Conservation (phyloP, 1,284 basidiomycete species). For the Puccinia polysora region DNA sequence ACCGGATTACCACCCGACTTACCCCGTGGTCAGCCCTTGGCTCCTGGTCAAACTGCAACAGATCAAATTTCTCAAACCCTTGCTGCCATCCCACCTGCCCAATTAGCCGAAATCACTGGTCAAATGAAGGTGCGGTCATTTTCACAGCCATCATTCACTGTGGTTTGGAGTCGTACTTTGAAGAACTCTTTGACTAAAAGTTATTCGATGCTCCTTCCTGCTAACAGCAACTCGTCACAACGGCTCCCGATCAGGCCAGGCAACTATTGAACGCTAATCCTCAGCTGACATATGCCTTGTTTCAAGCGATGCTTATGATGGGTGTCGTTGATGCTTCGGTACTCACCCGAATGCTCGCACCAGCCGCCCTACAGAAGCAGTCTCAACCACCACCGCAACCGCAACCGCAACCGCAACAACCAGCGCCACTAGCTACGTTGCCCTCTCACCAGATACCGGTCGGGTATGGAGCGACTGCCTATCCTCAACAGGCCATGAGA, state of each 20-base stretch:
- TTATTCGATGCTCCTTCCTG: neutral
- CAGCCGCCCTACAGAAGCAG: constrained; percentile 14
- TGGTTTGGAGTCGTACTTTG: neutral
- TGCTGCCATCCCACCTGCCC: constrained; percentile 72
- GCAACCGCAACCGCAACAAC: constrained; percentile 9
- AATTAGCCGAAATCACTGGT: constrained; percentile 88
- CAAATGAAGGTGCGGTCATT: constrained; percentile 80
- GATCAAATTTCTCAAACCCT: constrained; percentile 85
- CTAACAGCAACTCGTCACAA: constrained; percentile 64
- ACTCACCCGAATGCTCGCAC: constrained; percentile 60
- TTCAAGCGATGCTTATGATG: constrained; percentile 89
- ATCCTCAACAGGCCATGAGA: constrained; percentile 21
- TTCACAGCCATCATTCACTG: neutral
- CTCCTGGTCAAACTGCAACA: constrained; percentile 69
- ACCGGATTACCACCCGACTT: constrained; percentile 60
- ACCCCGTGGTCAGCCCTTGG: constrained; percentile 72
- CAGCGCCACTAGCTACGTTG: constrained; percentile 16
- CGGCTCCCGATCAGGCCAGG: constrained; percentile 82
- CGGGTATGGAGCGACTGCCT: constrained; percentile 14
- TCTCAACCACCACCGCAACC: neutral
- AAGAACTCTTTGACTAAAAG: neutral
- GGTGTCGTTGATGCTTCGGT: constrained; percentile 87
- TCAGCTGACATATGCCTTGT: constrained; percentile 90
- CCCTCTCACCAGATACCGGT: constrained; percentile 15
- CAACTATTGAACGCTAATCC: constrained; percentile 75